phyloP scores from a whole-genome alignment of 1,139 yeast species.

The Arxiozyma slooffiae region DNA sequence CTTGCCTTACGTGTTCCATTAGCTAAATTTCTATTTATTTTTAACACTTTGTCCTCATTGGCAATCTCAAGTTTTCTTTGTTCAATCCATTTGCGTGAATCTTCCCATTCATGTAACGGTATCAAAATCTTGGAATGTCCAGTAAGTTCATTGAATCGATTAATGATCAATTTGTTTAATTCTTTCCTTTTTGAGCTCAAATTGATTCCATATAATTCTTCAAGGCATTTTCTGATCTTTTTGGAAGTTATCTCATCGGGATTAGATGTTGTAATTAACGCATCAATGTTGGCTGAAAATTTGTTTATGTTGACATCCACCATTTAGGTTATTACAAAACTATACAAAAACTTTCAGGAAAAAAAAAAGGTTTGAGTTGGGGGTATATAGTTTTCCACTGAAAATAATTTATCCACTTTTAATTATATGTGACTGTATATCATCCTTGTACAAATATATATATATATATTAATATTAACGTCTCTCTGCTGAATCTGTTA shows the following conservation, averaged over 20 bases:
- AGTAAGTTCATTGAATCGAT: slow-evolving; percentile 45
- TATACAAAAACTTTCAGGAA: neutral
- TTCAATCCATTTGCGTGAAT: slow-evolving; percentile 7
- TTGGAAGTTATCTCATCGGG: slow-evolving; percentile 64
- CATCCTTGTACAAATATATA: no score
- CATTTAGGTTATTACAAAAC: neutral
- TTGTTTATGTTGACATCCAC: slow-evolving; percentile 11
- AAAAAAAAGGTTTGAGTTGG: neutral
- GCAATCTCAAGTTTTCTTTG: slow-evolving; percentile 3
- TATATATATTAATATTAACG: no score
- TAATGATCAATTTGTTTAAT: slow-evolving; percentile 52
- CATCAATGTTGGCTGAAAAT: slow-evolving; percentile 63
- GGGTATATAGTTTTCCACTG: neutral
- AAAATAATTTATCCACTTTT: neutral
- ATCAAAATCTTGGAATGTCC: slow-evolving; percentile 22
- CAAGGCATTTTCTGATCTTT: slow-evolving; percentile 59
- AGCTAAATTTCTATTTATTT: slow-evolving; percentile 7
- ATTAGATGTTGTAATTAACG: slow-evolving; percentile 66
- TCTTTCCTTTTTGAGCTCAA: slow-evolving; percentile 46
- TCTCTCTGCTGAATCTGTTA: neutral
- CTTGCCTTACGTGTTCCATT: neutral
- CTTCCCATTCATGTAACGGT: slow-evolving; percentile 22
- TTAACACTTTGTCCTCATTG: slow-evolving; percentile 25
- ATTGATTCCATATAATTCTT: slow-evolving; percentile 53
- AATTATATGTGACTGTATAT: neutral